Evolutionary conservation across 2,329 filamentous ascomycete species (phyloP).

Genomic region (Bipolaris oryzae): DNA sequence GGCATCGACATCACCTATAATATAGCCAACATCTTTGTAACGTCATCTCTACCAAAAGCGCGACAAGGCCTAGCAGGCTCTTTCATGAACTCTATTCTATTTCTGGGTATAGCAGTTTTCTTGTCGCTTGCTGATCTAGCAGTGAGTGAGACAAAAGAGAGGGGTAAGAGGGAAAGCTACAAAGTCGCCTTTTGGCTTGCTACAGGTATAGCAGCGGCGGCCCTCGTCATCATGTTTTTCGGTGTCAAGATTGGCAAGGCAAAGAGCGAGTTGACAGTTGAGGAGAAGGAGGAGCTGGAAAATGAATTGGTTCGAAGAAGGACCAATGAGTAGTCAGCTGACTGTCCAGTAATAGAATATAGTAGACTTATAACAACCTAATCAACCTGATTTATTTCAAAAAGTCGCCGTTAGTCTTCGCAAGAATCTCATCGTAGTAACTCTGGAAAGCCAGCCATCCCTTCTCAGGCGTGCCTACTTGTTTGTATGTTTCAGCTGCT

Average conservation of each 20-base stretch:
- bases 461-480: constrained; percentile 57
- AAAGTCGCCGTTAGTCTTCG: constrained; percentile 58
- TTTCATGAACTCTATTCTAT: constrained; percentile 45
- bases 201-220: constrained; percentile 36
- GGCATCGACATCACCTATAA: constrained; percentile 49
- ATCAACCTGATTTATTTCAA: constrained; percentile 40
- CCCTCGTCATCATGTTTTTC: constrained; percentile 43
- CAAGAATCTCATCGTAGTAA: constrained; percentile 61
- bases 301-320: constrained; percentile 32
- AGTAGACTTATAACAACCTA: no score
- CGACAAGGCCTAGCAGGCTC: constrained; percentile 47
- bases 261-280: constrained; percentile 42
- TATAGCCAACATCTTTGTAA: constrained; percentile 48
- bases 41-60: constrained; percentile 41
- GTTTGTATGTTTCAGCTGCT: constrained; percentile 48
- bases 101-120: constrained; percentile 46
- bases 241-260: constrained; percentile 49
- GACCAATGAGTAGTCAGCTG: constrained; percentile 5
- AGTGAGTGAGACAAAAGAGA: constrained; percentile 40
- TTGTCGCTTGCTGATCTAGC: constrained; percentile 46
- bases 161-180: constrained; percentile 42
- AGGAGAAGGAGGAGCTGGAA: constrained; percentile 41
- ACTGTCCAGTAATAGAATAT: no score
- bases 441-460: constrained; percentile 61
- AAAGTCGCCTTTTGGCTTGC: constrained; percentile 48